Percentiles rank a stretch among this genome's conserved stretches.
phyloP scores from a whole-genome alignment of 129 eudicot genomes.

The Helianthus tuberosus region DNA sequence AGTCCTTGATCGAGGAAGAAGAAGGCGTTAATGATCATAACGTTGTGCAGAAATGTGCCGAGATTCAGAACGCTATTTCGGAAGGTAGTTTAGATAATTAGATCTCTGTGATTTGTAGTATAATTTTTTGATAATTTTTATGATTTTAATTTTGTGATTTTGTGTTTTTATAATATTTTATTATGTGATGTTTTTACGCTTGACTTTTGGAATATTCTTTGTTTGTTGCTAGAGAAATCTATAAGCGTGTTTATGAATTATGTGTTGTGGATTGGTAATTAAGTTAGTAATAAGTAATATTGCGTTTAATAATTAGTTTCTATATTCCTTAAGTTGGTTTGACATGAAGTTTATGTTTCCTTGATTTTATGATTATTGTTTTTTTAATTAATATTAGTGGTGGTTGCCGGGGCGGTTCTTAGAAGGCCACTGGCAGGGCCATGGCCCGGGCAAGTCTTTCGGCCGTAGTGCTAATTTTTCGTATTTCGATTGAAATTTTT shows the following conservation, averaged over 20 bases:
- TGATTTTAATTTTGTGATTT: not conserved
- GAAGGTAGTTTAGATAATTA: slow-evolving; percentile 45
- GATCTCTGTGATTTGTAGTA: not conserved
- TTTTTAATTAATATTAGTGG: not conserved
- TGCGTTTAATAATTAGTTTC: not conserved
- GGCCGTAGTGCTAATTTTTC: too few species aligned
- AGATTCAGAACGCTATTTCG: slow-evolving; percentile 65
- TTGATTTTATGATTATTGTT: not conserved
- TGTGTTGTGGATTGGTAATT: not conserved
- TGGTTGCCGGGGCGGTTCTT: too few species aligned
- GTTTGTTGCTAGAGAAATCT: slow-evolving; percentile 4
- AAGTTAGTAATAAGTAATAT: not conserved
- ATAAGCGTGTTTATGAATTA: not conserved
- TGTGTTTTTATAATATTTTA: not conserved
- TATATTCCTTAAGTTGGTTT: slow-evolving; percentile 6
- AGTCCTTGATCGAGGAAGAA: slow-evolving; percentile 64
- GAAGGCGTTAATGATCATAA: slow-evolving; percentile 56
- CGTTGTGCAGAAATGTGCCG: slow-evolving; percentile 69
- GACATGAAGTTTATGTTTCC: not conserved
- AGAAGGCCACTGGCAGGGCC: too few species aligned
- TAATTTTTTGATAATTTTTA: not conserved
- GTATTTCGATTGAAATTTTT: too few species aligned
- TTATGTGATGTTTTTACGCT: not conserved
- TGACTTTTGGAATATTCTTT: not conserved
- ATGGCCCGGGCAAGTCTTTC: too few species aligned